A percentile compares a stretch with the other conserved stretches of the same genome.
These are phyloP conservation scores for Aspergillus jensenii DNA, from an alignment of 2,329 filamentous ascomycete species.

Conservation along the genomic window DNA sequence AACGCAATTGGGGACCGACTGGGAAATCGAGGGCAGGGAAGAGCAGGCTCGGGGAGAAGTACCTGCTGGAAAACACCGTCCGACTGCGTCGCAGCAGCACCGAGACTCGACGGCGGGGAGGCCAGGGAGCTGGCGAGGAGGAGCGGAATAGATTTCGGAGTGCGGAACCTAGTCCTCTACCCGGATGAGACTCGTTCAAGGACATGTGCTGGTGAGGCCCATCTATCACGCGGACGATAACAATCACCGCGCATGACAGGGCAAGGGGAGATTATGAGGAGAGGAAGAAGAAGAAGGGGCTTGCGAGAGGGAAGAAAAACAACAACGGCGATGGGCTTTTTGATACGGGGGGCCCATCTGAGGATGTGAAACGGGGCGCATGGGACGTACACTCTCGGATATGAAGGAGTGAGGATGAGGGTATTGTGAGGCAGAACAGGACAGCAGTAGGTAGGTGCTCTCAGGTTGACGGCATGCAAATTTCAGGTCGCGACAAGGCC, in stretches of 20 bases:
- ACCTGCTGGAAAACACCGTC: conserved; percentile 35
- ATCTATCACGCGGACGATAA: conserved; percentile 22
- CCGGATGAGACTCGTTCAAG: conserved; percentile 33
- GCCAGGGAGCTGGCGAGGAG: conserved; percentile 23
- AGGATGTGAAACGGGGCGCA: conserved; percentile 22
- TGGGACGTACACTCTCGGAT: conserved; percentile 18
- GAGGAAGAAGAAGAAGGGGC: conserved; percentile 8
- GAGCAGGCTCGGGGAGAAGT: conserved; percentile 15
- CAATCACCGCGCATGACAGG: conserved; percentile 24
- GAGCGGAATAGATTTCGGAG: conserved; percentile 36
- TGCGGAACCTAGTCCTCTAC: conserved; percentile 30
- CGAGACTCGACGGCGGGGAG: conserved; percentile 31
- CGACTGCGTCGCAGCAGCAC: conserved; percentile 37
- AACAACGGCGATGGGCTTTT: conserved; percentile 7
- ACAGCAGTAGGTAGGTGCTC: background rate
- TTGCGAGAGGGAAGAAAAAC: conserved; percentile 2
- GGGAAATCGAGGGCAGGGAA: background rate
- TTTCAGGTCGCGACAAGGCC: background rate
- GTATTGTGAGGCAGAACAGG: conserved; percentile 2
- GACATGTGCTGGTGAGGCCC: conserved; percentile 35
- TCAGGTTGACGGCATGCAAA: background rate
- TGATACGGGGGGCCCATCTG: conserved; percentile 22
- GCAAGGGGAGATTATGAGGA: background rate
- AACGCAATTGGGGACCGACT: conserved; percentile 1
- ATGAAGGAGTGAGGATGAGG: background rate